These are phyloP conservation scores for Excoecaria agallocha DNA, from an alignment of 345 rosid genomes.

Conservation along the genomic window DNA sequence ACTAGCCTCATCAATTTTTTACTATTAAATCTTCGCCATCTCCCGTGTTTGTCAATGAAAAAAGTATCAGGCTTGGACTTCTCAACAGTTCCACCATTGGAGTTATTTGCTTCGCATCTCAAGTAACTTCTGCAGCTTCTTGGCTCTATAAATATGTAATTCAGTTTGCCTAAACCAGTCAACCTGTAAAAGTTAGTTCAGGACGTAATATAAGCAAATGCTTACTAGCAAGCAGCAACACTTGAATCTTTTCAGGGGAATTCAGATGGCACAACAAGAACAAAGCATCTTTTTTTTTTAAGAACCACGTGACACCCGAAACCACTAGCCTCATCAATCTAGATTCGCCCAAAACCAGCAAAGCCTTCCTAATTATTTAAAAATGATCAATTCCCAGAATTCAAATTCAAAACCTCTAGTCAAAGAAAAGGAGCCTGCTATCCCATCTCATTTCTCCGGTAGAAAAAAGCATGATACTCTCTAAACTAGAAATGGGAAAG, in stretches of 20 bases:
- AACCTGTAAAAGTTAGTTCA: constrained; percentile 37
- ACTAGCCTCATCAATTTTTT: constrained; percentile 46
- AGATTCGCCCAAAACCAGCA: no score
- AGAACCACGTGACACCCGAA: no score
- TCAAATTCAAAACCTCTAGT: background rate
- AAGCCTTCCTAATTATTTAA: background rate
- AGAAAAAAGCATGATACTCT: no score
- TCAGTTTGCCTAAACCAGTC: constrained; percentile 40
- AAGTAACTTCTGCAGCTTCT: constrained; percentile 26
- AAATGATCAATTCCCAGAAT: background rate
- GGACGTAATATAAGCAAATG: no score
- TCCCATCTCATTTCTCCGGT: no score
- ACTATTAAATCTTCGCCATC: constrained; percentile 52
- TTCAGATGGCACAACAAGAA: no score
- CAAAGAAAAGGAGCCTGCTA: no score
- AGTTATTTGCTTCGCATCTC: constrained; percentile 32
- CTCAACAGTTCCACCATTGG: constrained; percentile 33
- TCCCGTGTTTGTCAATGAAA: constrained; percentile 66
- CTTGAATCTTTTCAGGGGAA: no score
- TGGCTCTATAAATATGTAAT: constrained; percentile 31
- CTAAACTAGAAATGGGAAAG: no score
- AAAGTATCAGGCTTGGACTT: constrained; percentile 50
- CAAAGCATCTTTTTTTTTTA: no score
- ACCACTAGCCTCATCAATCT: no score
- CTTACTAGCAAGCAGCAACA: background rate